Evolutionary conservation across 2,329 filamentous ascomycete species (phyloP).

Genomic region (Aureobasidium sp.): DNA sequence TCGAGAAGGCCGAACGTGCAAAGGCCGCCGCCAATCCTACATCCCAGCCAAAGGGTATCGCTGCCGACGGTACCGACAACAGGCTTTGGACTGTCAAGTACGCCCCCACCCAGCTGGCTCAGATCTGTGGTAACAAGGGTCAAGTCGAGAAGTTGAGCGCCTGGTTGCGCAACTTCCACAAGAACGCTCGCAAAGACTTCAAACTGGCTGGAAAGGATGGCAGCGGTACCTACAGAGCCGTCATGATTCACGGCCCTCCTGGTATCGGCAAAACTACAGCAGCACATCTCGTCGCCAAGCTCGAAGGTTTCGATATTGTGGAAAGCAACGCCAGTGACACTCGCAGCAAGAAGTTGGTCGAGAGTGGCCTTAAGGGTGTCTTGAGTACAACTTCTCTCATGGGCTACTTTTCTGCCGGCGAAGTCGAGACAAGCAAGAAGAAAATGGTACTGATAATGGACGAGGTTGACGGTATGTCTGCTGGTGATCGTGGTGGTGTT

Average conservation of each 20-base stretch:
- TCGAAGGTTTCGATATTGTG: constrained; percentile 88
- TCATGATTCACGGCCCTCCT: constrained; percentile 91
- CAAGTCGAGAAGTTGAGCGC: constrained; percentile 82
- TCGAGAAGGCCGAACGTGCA: constrained; percentile 71
- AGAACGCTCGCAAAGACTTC: constrained; percentile 72
- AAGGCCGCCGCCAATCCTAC: constrained; percentile 40
- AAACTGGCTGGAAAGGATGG: constrained; percentile 78
- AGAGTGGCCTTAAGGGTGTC: constrained; percentile 78
- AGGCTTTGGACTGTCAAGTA: constrained; percentile 94
- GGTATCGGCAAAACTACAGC: constrained; percentile 98
- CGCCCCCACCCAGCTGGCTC: constrained; percentile 72
- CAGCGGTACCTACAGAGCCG: constrained; percentile 73
- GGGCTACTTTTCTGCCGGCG: constrained; percentile 83
- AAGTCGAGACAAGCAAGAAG: constrained; percentile 74
- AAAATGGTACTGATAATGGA: constrained; percentile 98
- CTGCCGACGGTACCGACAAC: constrained; percentile 40
- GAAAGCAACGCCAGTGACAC: constrained; percentile 96
- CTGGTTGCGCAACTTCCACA: constrained; percentile 80
- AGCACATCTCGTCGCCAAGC: constrained; percentile 84
- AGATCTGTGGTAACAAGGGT: constrained; percentile 92
- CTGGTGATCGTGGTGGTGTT: constrained; percentile 90
- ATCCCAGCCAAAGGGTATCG: constrained; percentile 27
- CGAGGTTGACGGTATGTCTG: constrained; percentile 98
- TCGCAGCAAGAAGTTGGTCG: constrained; percentile 91
- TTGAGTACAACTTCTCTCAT: constrained; percentile 89